Base-by-base conservation (phyloP, 192 early-diverging fungal genomes). In the Lunasporangiospora selenospora region DNA sequence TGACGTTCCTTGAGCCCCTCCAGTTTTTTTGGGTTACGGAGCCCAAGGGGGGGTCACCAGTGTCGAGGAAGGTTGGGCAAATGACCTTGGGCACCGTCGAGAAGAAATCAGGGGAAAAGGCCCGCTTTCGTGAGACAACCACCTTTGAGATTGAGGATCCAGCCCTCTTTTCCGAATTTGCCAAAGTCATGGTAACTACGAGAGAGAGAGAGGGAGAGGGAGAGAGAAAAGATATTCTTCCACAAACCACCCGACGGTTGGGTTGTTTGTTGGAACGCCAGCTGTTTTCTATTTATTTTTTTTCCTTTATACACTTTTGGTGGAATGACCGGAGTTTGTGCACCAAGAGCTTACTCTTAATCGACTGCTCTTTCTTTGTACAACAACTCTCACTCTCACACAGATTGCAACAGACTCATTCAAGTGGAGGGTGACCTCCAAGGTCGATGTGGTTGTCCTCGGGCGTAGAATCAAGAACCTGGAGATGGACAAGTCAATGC, bases 1-100 rank as follows among this genome's bases (percentile, higher is more conserved):
- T 85, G 27, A 36, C 52, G 26, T 85, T 85, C 52, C 26, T 48
- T 21, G 66, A 67, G 12, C 77, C 71, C 19, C 40, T 81, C 19
- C 32, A 66, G 3, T 67, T 84, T 29, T 56, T 46, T 46, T 81
- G 76, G 55, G 65, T 81, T 11, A 42, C 61, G 11, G n/a, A 18
- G 36, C 58, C 21, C 29, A 23, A 51, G 15, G 42, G 31, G 12
- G 6, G 30, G 19, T 8, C 32, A 33, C 29, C 19, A 15, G 6
- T 57, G 57, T 13, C 21, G 36, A 12, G 51, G 53, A 49, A 47
- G 23, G 42, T 53, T 8, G 66, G 66, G 11, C 50, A 53, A 12
- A 55, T 70, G 58, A n/a, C 23, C 12, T 21, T 70, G 24, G 58
- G 45, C 1, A 42, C 38, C 1, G 61, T 70, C 7, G 52, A 55